A percentile compares a stretch with the other conserved stretches of the same genome.
Conservation (phyloP, 1,139 yeast genomes). For the Pichia sp. region DNA sequence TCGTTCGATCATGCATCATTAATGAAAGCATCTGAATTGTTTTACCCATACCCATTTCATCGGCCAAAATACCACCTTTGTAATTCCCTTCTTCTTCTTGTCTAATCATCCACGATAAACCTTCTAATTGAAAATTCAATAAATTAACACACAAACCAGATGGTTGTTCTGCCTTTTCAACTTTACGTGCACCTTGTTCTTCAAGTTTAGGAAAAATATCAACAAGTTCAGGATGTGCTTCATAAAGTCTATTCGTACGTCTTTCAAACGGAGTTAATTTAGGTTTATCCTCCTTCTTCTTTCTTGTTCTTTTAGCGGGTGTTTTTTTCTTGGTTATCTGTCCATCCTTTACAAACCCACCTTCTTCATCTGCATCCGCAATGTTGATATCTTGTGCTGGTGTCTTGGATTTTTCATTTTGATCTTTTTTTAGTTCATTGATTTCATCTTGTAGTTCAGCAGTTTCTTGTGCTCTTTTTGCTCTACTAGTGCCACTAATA, state of each 20-base stretch:
- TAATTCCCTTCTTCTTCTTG: constrained; percentile 83
- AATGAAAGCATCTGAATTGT: constrained; percentile 92
- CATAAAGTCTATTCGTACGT: constrained; percentile 57
- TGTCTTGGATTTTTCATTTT: not conserved
- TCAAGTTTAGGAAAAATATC: constrained; percentile 65
- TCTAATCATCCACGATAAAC: constrained; percentile 76
- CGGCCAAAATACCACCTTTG: constrained; percentile 92
- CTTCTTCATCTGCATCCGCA: constrained; percentile 19
- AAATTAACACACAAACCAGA: constrained; percentile 64
- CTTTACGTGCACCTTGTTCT: constrained; percentile 41
- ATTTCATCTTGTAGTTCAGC: constrained; percentile 17
- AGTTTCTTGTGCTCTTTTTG: constrained; percentile 13
- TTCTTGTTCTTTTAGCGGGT: constrained; percentile 15
- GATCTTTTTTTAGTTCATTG: constrained; percentile 13
- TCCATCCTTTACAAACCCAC: constrained; percentile 13
- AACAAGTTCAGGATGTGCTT: constrained; percentile 69
- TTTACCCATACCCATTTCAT: constrained; percentile 99
- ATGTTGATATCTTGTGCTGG: constrained; percentile 7
- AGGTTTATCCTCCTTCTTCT: constrained; percentile 37
- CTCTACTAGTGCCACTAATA: constrained; percentile 4
- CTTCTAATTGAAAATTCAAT: constrained; percentile 89
- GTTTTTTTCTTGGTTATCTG: constrained; percentile 18
- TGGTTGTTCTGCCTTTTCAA: constrained; percentile 69
- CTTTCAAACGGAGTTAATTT: constrained; percentile 64
- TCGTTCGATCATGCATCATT: constrained; percentile 59